Evolutionary conservation across 2,329 filamentous ascomycete species (phyloP), one percentile per base, ranked within the genome.

Genomic region (Lasiodiplodia sp.): DNA sequence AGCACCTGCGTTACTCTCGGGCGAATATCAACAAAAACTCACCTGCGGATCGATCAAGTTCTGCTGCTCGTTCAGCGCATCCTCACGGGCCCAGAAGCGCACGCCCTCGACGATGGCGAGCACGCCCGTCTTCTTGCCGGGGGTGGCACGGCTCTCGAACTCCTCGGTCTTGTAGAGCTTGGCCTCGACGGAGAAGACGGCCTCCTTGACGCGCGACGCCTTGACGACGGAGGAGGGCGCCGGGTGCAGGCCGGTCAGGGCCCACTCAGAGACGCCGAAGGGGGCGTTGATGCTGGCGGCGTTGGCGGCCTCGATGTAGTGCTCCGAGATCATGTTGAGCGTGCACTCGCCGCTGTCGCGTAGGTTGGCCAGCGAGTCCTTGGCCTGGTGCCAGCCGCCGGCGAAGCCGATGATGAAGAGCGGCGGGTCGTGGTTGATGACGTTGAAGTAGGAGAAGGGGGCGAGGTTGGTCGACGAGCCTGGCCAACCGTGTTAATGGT

Each of bases 231-330:
- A 82, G 68, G 88, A 91, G 31, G 86, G 82, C 0, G 86, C 89
- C 0, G 92, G 90, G 6, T 91, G 92, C 71, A 97, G 82, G 0
- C 94, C 94, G 37, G 87, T 88, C 31, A 96, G 81, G 1, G 86
- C 85, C 93, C 94, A 97, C 80, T 97, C 94, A 0, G 88, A 91
- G 0, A 87, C 82, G 0, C 91, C 92, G 70, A 89, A 89, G 0
- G 94, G 94, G 0, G 92, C 87, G 78, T 97, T 92, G 74, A 96
- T 88, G 58, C 86, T 86, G 3, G 91, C 88, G n/a, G 89, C 85
- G 79, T 97, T 97, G 58, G 94, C 94, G 0, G 94, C 94, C 83
- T 97, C 94, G 75, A 96, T 76, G 76, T 90, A 97, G 76, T 90
- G 87, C 82, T 97, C 94, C 10, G 87, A 89, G 75, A 97, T 92